Base-by-base conservation (phyloP, 768 basidiomycete species). In the Leucocoprinus birnbaumii region DNA sequence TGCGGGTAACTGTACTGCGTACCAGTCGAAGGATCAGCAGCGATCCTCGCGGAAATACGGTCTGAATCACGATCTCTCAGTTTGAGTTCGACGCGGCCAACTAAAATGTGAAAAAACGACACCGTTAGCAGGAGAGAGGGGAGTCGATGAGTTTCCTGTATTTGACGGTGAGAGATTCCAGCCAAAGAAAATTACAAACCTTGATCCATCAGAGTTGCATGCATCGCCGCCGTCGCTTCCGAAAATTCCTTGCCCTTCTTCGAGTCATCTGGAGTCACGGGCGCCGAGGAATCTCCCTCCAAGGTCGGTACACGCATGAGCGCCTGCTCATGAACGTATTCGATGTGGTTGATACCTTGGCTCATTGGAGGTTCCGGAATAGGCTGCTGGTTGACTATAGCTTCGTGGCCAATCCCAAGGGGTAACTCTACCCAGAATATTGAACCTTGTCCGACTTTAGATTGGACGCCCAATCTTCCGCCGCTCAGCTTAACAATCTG, bases 351-450 rank as follows among this genome's bases (percentile, higher is more conserved):
- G 26, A 27, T 31, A 3, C 40, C 54, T 22, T 38, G 34, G 14
- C 46, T 16, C 26, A 48, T 34, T 16, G 34, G 47, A 24, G 48
- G 35, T 11, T 42, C 46, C 18, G 54, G 27, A 3, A 25, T 19
- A 48, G 62, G 59, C 26, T 62, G 62, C 1, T 58, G 62, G 27
- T 56, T 46, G 5, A 64, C 56, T 37, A 79, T 57, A 27, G 68
- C 78, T 71, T 81, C 83, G 34, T 69, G 69, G n/a, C 88, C 87
- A 24, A 91, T 82, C 3, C 86, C 87, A n/a, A 91, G 71, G 4
- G 87, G 86, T 34, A 91, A 68, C 66, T 91, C 90, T 8, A 91
- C 87, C 93, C 92, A 94, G 72, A 94, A 95, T 35, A 87, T 91
- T 34, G 86, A 90, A 14, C 94, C 94, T 61, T 81, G 74, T 7